Base-by-base conservation (phyloP, 192 early-diverging fungal genomes). In the Coemansia nantahalensis region DNA sequence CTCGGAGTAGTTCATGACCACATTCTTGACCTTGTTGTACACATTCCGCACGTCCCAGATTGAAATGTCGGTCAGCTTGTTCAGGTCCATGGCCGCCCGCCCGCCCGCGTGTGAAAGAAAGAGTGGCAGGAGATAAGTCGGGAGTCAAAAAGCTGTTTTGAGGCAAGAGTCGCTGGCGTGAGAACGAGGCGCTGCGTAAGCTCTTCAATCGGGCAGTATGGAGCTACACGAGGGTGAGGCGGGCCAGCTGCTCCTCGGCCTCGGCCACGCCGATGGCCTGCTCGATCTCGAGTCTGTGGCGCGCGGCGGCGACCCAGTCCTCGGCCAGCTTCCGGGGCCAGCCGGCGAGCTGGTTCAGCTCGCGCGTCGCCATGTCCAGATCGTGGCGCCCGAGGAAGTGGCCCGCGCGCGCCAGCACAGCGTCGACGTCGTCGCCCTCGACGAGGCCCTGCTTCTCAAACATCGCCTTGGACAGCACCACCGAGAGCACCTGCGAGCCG, bases 1-100 rank as follows among this genome's bases (percentile, higher is more conserved):
- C 65, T 98, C 95, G 45, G 90, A 88, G 68, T 88, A 86, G 65
- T 97, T 90, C 77, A 95, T 82, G 9, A 97, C 95, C 1, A 85
- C 91, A 77, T 89, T 89, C 75, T 89, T 90, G 59, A 83, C 81
- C 46, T 80, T 83, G 65, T 77, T 81, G 59, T 81, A 75, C 36
- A 74, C 80, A 54, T 79, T 77, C 51, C 77, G 79, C 35, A 83
- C 78, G 43, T 83, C 81, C 80, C 80, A 82, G 9, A 75, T 50
- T 3, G 80, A 80, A 39, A 82, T 68, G 33, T 78, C 75, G 6
- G 71, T 62, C 39, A 82, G 56, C 39, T 74, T 76, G 60, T 57
- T 62, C 13, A 68, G 40, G 45, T 68, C 60, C 59, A 63, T 74
- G 26, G 26, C 26, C 26, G 26, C 26, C n/a, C n/a, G n/a, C n/a